Evolutionary conservation across 805 yeast genomes (phyloP), one percentile per base, ranked within the genome.

Genomic region (Starmerella bombi): DNA sequence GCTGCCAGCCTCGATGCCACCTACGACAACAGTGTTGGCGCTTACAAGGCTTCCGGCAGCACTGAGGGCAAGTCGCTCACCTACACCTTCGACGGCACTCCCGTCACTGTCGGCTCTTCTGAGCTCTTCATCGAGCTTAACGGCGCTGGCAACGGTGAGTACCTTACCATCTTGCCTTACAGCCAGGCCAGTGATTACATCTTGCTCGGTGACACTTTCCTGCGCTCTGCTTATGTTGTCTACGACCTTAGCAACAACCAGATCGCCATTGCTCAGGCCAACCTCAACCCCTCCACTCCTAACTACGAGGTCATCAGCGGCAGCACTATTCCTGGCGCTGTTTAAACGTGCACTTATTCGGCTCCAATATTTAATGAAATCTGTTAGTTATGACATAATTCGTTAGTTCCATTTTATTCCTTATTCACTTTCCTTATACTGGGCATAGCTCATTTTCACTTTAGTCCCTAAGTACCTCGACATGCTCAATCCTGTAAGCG

Each of bases 141-240:
- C 29, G 27, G 28, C 6, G 20, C 3, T 25, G 36, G 37, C 15
- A 16, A 8, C 32, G 36, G 31, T 35, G 22, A 19, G n/a, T 37
- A 35, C 37, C 35, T 43, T 20, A 40, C 45, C 5, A 23, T 39
- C 5, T 37, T 49, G 17, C 47, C 50, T 16, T 17, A 21, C 32
- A 19, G 41, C 15, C 38, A 57, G 29, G 25, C 39, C 45, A 10
- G 12, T 14, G 34, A 37, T 25, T 27, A 55, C 63, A 39, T 49
- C 36, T 63, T 75, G 40, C 61, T 80, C 25, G 88, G 88, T 10
- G 84, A 77, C 54, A 66, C 70, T 36, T 70, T 80, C 54, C 59
- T 80, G 43, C 65, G 80, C 42, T 66, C 70, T 32, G 77, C 77
- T 5, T 80, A 80, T 53, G 67, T 72, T 23, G 82, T 76, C 17